These are phyloP conservation scores for Globisporangium barbulae DNA, from an alignment of 352 stramenopile species.

Conservation along the genomic window DNA sequence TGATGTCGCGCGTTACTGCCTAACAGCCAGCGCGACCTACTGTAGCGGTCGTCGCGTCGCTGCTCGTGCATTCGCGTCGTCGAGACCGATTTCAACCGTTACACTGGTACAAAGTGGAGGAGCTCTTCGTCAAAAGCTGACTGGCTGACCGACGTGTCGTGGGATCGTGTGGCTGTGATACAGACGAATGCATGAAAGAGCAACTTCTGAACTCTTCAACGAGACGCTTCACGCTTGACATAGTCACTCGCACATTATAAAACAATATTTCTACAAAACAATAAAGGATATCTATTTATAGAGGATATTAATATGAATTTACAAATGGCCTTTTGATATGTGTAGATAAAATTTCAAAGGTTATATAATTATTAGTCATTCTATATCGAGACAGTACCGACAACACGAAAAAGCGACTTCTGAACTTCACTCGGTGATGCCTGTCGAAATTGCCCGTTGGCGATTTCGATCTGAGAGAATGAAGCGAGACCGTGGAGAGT, in stretches of 20 bases:
- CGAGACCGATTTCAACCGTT: not conserved
- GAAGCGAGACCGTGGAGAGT: too few species aligned
- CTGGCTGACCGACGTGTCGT: not conserved
- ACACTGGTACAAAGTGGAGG: not conserved
- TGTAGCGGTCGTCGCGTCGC: not conserved
- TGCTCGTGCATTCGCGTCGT: slow-evolving; percentile 9
- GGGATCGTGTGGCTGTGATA: not conserved
- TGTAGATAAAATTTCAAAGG: too few species aligned
- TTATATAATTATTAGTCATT: too few species aligned
- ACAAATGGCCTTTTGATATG: too few species aligned
- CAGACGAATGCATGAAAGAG: not conserved
- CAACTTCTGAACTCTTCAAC: not conserved
- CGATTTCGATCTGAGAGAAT: too few species aligned
- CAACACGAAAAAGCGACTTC: too few species aligned
- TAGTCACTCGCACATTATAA: not conserved
- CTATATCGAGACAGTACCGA: too few species aligned
- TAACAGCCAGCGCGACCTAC: not conserved
- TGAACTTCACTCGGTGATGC: too few species aligned
- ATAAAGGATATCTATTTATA: not conserved
- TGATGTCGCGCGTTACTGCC: slow-evolving; percentile 1
- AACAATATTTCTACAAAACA: not conserved
- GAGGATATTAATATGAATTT: too few species aligned
- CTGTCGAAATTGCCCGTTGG: too few species aligned
- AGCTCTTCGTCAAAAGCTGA: not conserved
- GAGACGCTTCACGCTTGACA: not conserved